Conservation (phyloP, 352 stramenopile genomes). For the Thraustochytrium sp. region DNA sequence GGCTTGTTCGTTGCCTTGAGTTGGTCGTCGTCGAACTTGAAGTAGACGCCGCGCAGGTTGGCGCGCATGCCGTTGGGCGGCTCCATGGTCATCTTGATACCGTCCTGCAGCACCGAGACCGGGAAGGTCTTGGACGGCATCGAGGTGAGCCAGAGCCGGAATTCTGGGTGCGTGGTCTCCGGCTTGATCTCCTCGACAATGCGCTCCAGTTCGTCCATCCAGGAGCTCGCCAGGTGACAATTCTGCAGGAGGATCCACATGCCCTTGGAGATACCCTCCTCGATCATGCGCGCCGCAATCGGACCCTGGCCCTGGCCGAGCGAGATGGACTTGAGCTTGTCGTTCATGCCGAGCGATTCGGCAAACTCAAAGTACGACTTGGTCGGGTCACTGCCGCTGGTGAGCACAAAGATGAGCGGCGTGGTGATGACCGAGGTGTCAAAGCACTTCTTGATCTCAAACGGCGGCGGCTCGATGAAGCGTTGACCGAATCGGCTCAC, state of each 20-base stretch:
- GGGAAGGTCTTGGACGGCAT: conserved; percentile 70
- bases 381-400: conserved; percentile 86
- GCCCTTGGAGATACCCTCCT: conserved; percentile 77
- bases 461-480: conserved; percentile 86
- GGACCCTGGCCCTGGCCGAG: conserved; percentile 86
- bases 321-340: conserved; percentile 85
- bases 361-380: conserved; percentile 84
- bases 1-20: conserved; percentile 58
- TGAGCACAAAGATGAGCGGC: conserved; percentile 90
- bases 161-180: conserved; percentile 74
- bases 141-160: conserved; percentile 83
- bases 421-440: conserved; percentile 85
- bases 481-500: conserved; percentile 63
- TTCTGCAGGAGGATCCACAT: conserved; percentile 93
- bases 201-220: conserved; percentile 85
- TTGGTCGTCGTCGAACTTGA: conserved; percentile 81
- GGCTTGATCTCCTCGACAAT: conserved; percentile 88
- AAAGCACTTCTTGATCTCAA: conserved; percentile 86
- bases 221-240: conserved; percentile 86
- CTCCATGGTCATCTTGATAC: conserved; percentile 95
- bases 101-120: conserved; percentile 84
- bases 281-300: conserved; percentile 83
- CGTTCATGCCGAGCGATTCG: conserved; percentile 64
- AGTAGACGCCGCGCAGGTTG: conserved; percentile 84
- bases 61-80: conserved; percentile 82